These are phyloP conservation scores for Lodderomyces theae DNA, from an alignment of 1,139 yeast species.

Conservation along the genomic window DNA sequence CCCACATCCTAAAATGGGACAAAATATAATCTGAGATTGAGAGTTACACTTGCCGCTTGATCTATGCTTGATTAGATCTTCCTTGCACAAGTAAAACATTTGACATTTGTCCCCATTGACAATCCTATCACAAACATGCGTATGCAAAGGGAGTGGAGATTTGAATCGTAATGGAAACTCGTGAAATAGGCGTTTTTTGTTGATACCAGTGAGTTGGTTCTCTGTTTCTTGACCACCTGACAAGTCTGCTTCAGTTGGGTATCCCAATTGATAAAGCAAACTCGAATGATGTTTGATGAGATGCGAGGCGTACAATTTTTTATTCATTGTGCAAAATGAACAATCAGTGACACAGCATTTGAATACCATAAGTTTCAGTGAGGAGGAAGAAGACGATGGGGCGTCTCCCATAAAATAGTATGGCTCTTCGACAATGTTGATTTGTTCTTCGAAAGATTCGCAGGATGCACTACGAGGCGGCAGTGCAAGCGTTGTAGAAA, in stretches of 20 bases:
- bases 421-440: conserved; percentile 23
- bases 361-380: not conserved
- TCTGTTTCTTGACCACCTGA: too few relatives aligned
- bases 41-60: conserved; percentile 22
- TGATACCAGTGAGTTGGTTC: conserved; percentile 10
- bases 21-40: conserved; percentile 31
- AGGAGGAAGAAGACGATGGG: not conserved
- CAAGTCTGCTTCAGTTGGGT: conserved; percentile 26
- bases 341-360: not conserved
- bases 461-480: not conserved
- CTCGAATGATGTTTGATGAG: conserved; percentile 26
- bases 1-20: conserved; percentile 45
- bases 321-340: not conserved
- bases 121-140: conserved; percentile 17
- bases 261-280: conserved; percentile 29
- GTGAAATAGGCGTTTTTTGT: conserved; percentile 15
- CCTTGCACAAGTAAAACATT: conserved; percentile 15
- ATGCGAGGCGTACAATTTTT: conserved; percentile 19
- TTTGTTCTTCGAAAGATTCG: conserved; percentile 25
- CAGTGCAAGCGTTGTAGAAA: not conserved
- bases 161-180: conserved; percentile 29
- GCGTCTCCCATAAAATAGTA: conserved; percentile 3
- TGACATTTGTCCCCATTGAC: conserved; percentile 14
- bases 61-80: conserved; percentile 23
- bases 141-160: conserved; percentile 22